Evolutionary conservation across 306 rosid genomes (phyloP).

Genomic region (Cucumis melo): DNA sequence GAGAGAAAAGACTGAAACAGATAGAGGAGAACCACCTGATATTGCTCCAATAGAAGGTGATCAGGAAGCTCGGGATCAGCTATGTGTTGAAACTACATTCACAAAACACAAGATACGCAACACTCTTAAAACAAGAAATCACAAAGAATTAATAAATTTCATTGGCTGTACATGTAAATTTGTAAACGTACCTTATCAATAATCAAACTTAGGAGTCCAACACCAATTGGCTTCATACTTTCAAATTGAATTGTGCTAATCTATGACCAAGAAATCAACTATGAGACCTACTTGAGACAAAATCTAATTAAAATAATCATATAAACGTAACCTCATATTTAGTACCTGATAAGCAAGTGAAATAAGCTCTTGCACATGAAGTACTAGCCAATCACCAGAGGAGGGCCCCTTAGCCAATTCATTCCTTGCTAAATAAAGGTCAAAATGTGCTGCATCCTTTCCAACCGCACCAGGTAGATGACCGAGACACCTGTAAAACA

Average conservation of each 20-base stretch:
- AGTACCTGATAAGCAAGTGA: constrained; percentile 97
- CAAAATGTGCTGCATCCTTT: constrained; percentile 78
- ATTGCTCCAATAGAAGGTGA: constrained; percentile 86
- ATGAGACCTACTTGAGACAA: constrained; percentile 7
- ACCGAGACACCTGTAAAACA: constrained; percentile 72
- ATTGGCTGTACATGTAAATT: neutral
- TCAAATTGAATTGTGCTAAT: constrained; percentile 95
- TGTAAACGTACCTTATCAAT: constrained; percentile 63
- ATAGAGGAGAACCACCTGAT: constrained; percentile 48
- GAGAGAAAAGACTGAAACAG: neutral
- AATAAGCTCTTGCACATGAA: constrained; percentile 87
- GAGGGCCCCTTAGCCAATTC: constrained; percentile 30
- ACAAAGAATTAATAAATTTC: neutral
- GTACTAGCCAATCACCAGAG: constrained; percentile 71
- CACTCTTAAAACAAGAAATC: constrained; percentile 8
- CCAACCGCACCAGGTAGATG: constrained; percentile 88
- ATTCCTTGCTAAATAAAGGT: constrained; percentile 65
- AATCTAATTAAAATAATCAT: constrained; percentile 1
- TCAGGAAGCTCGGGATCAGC: constrained; percentile 96
- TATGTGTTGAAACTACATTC: constrained; percentile 56
- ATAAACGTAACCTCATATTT: constrained; percentile 1
- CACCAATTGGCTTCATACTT: constrained; percentile 90
- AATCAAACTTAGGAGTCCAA: constrained; percentile 65
- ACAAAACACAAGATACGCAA: constrained; percentile 20
- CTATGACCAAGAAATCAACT: constrained; percentile 23